Conservation (phyloP, 2,329 filamentous ascomycete species). For the Colletotrichum musicola region DNA sequence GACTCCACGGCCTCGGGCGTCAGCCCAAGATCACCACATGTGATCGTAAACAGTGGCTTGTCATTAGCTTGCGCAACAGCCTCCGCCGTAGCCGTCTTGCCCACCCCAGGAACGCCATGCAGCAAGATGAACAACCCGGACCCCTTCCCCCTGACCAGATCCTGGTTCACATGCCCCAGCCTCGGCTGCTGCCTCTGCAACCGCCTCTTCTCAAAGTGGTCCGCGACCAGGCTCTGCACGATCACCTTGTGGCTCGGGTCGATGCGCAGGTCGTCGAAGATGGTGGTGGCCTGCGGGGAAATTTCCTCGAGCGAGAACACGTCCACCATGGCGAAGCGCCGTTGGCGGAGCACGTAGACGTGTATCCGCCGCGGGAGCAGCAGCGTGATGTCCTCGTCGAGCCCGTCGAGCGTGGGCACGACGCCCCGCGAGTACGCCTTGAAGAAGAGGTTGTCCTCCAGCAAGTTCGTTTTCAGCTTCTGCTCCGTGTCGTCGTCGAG, state of each 20-base stretch:
- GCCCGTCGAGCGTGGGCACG: not conserved
- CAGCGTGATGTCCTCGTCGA: not conserved
- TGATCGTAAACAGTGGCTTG: constrained; percentile 37
- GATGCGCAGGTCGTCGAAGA: not conserved
- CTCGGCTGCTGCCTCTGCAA: not conserved
- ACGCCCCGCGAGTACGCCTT: not conserved
- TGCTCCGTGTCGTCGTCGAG: not conserved
- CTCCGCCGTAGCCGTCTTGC: constrained; percentile 31
- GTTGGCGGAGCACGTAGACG: not conserved
- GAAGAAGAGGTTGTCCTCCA: not conserved
- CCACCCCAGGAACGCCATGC: constrained; percentile 24
- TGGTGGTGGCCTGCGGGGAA: not conserved
- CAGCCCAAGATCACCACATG: constrained; percentile 44
- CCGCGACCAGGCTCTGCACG: not conserved
- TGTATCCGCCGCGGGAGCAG: not conserved
- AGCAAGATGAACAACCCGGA: constrained; percentile 22
- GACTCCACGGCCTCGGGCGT: constrained; percentile 41
- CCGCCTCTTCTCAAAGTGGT: not conserved
- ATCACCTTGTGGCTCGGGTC: not conserved
- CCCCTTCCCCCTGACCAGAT: constrained; percentile 23
- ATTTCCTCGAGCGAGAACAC: not conserved
- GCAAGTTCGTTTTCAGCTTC: no score
- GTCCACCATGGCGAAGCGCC: not conserved
- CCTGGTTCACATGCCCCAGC: not conserved
- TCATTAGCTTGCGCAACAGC: constrained; percentile 15